These are phyloP conservation scores for Naumovozyma dairenensis DNA, from an alignment of 805 yeast species.

Conservation along the genomic window DNA sequence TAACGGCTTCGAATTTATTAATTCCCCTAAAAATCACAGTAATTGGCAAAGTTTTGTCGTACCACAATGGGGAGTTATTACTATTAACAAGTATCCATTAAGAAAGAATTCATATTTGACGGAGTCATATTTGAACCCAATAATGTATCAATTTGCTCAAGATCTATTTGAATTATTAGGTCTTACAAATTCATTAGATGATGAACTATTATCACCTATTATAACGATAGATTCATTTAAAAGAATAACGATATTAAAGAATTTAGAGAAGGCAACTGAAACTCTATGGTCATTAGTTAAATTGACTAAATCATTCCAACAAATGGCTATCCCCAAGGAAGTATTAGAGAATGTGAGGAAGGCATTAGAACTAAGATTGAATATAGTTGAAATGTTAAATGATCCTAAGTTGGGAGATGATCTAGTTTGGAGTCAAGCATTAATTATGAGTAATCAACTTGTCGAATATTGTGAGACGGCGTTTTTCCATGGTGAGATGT, in stretches of 20 bases:
- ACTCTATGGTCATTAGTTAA: slow-evolving; percentile 65
- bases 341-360: slow-evolving; percentile 49
- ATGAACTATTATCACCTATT: slow-evolving; percentile 37
- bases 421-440: slow-evolving; percentile 40
- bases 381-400: slow-evolving; percentile 22
- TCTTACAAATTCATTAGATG: slow-evolving; percentile 44
- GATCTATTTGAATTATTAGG: slow-evolving; percentile 72
- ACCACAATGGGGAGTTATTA: slow-evolving; percentile 79
- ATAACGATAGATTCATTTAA: slow-evolving; percentile 58
- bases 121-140: slow-evolving; percentile 40
- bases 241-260: slow-evolving; percentile 47
- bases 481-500: slow-evolving; percentile 90
- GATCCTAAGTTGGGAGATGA: slow-evolving; percentile 25
- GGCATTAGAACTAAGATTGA: slow-evolving; percentile 37
- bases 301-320: slow-evolving; percentile 56
- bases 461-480: slow-evolving; percentile 44
- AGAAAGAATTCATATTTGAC: slow-evolving; percentile 26
- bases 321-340: slow-evolving; percentile 73
- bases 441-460: slow-evolving; percentile 42
- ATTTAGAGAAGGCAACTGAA: slow-evolving; percentile 52
- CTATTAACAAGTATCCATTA: slow-evolving; percentile 31
- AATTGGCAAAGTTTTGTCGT: slow-evolving; percentile 43
- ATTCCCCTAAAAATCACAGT: slow-evolving; percentile 3
- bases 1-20: slow-evolving; percentile 35
- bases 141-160: slow-evolving; percentile 59